These are phyloP conservation scores for Hordeum pubiflorum DNA, from an alignment of 202 grass and related monocot species.

Conservation along the genomic window DNA sequence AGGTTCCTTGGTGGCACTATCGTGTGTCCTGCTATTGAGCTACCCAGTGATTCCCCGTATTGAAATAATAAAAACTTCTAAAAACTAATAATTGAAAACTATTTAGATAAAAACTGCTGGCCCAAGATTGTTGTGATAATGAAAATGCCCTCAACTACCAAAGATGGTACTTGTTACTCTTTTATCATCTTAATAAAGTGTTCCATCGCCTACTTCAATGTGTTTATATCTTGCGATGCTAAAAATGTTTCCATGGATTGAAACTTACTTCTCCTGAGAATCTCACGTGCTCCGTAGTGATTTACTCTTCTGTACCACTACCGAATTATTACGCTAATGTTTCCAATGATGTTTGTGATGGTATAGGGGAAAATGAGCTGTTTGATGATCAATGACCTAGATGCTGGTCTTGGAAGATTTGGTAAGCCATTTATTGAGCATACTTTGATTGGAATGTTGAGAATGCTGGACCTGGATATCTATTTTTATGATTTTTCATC, in stretches of 20 bases:
- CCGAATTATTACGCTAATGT: neutral
- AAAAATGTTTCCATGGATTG: slow-evolving; percentile 3
- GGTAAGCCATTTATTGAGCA: slow-evolving; percentile 43
- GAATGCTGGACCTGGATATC: neutral
- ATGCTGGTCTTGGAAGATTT: slow-evolving; percentile 97
- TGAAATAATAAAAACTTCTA: neutral
- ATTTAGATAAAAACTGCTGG: neutral
- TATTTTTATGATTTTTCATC: neutral
- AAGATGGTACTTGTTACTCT: neutral
- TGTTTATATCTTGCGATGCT: neutral
- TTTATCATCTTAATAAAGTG: neutral
- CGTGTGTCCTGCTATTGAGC: neutral
- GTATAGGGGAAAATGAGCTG: slow-evolving; percentile 89
- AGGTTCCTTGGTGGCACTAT: neutral
- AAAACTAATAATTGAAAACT: neutral
- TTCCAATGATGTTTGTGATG: slow-evolving; percentile 12
- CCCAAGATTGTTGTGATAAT: neutral
- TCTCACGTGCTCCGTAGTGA: neutral
- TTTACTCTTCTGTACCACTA: slow-evolving; percentile 1
- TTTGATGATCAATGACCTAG: slow-evolving; percentile 98
- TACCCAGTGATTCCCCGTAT: neutral
- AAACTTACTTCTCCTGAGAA: neutral
- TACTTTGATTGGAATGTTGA: neutral
- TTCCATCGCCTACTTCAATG: neutral
- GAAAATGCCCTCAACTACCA: neutral